Conservation (phyloP, 2,329 filamentous ascomycete species). For the Penicillium sp. region DNA sequence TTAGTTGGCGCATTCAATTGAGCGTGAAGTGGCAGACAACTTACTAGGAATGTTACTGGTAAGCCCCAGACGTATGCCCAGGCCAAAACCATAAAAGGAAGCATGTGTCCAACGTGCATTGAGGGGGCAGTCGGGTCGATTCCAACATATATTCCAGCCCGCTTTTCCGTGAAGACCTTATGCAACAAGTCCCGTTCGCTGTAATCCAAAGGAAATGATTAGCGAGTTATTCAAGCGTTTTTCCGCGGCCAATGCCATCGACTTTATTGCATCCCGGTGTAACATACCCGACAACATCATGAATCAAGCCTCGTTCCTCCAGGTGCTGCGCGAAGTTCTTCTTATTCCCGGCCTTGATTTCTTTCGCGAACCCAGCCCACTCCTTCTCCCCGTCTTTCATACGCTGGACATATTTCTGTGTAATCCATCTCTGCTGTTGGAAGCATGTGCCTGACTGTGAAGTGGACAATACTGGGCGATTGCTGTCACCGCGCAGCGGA, state of each 20-base stretch:
- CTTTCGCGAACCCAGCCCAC: slow-evolving; percentile 41
- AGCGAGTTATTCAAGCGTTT: background rate
- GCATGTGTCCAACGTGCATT: slow-evolving; percentile 51
- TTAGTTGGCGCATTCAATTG: slow-evolving; percentile 14
- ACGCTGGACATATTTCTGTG: slow-evolving; percentile 34
- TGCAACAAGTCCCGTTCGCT: slow-evolving; percentile 46
- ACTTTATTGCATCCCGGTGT: background rate
- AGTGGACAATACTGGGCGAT: slow-evolving; percentile 13
- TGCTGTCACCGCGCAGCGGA: slow-evolving; percentile 9
- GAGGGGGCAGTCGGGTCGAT: slow-evolving; percentile 51
- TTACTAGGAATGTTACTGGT: slow-evolving; percentile 45
- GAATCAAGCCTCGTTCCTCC: slow-evolving; percentile 46
- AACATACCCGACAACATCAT: slow-evolving; percentile 47
- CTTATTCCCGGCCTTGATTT: slow-evolving; percentile 44
- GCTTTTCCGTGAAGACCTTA: slow-evolving; percentile 44
- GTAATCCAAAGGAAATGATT: slow-evolving; percentile 9
- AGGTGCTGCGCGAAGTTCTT: slow-evolving; percentile 45
- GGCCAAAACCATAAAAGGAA: slow-evolving; percentile 51
- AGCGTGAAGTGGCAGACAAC: slow-evolving; percentile 11
- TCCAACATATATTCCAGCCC: slow-evolving; percentile 48
- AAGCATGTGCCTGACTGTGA: background rate
- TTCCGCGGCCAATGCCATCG: background rate
- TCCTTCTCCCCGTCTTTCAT: slow-evolving; percentile 40
- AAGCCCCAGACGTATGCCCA: slow-evolving; percentile 51
- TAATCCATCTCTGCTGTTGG: slow-evolving; percentile 38